Evolutionary conservation across 2,329 filamentous ascomycete species (phyloP), one percentile per base, ranked within the genome.

Genomic region (Claviceps pazoutovae): DNA sequence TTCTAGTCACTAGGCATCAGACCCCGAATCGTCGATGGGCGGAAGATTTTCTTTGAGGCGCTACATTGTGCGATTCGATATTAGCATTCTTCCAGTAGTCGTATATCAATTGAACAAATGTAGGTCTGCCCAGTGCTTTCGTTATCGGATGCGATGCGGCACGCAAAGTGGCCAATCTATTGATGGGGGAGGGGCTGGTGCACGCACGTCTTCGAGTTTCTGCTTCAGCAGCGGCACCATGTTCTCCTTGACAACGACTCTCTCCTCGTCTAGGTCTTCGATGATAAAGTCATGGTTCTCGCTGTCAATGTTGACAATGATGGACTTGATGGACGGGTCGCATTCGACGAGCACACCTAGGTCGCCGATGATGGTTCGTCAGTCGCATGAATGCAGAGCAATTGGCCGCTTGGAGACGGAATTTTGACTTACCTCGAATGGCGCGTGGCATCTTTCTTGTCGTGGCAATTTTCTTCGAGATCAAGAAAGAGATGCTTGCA

Each of bases 311-410:
- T 82, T 85, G 59, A 86, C 74, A 61, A 91, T 84, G 71, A 90
- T 88, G 56, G 86, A 85, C 68, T 89, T 90, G 75, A 91, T 89
- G 45, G 84, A 87, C n/a, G 86, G 83, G 64, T 91, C 86, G 68
- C 84, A 88, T 67, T 88, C 80, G 67, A 91, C 81, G 57, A 91
- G 76, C 30, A 87, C 82, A 56, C 86, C 86, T 79, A 52, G 9
- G 21, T 34, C 11, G 39, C 26, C 19, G 3, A 26, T 45, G 19
- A 38, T 9, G 30, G 23, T 38, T 46, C 45, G 57, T 56, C 46
- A 53, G 52, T 14, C 30, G 30, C 30, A 34, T 50, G 19, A 34
- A 42, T 17, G 50, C 26, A 7, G 42, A 26, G 30, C 3, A 16
- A 38, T 9, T n/a, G 46, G 37, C 17, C 9, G 19, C 11, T 16